A percentile compares a stretch with the other conserved stretches of the same genome.
Conservation (phyloP, 768 basidiomycete genomes). For the Mycena sanguinolenta region DNA sequence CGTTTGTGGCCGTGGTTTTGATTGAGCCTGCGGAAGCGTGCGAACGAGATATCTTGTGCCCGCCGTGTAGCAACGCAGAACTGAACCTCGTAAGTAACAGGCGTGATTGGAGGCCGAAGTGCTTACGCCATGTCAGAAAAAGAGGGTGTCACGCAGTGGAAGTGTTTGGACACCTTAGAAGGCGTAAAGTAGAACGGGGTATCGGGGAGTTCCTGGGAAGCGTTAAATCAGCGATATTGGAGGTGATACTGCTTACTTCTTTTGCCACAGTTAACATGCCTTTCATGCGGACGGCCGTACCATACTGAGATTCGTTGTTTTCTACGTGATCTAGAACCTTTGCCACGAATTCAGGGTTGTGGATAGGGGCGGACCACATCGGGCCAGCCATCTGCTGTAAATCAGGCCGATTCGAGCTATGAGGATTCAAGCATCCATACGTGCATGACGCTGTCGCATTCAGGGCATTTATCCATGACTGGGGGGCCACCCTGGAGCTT, state of each 20-base stretch:
- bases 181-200: constrained; percentile 92
- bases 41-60: constrained; percentile 88
- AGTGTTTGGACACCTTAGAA: constrained; percentile 79
- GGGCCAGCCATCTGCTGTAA: constrained; percentile 86
- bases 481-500: constrained; percentile 82
- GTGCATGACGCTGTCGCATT: constrained; percentile 85
- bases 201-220: constrained; percentile 71
- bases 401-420: background rate
- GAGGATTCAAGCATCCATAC: constrained; percentile 55
- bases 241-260: constrained; percentile 67
- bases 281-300: constrained; percentile 87
- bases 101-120: background rate
- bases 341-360: constrained; percentile 80
- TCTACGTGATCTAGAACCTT: constrained; percentile 83
- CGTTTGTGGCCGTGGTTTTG: constrained; percentile 86
- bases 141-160: constrained; percentile 85
- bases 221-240: background rate
- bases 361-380: constrained; percentile 95
- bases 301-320: constrained; percentile 72
- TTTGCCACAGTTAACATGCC: constrained; percentile 95
- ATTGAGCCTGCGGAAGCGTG: constrained; percentile 92
- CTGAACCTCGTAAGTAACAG: constrained; percentile 53
- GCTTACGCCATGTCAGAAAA: constrained; percentile 83
- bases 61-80: constrained; percentile 90
- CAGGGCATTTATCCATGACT: constrained; percentile 76